A percentile compares a stretch with the other conserved stretches of the same genome.
Evolutionary conservation across 2,329 filamentous ascomycete species (phyloP).

Genomic region (Capronia americana): DNA sequence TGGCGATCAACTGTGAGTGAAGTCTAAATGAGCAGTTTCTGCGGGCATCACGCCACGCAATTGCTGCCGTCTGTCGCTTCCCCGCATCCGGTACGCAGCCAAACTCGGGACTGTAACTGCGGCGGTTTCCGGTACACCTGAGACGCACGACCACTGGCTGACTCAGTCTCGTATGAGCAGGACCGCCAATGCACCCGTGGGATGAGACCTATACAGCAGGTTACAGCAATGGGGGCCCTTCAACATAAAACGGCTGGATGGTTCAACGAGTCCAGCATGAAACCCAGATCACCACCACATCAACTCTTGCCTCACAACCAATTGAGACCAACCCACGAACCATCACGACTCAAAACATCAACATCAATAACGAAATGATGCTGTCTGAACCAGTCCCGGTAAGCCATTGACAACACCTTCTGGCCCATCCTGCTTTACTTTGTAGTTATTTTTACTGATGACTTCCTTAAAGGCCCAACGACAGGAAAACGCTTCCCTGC

Average conservation of each 20-base stretch:
- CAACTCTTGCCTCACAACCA: constrained; percentile 5
- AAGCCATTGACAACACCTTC: not conserved
- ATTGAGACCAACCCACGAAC: not conserved
- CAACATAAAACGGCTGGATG: constrained; percentile 3
- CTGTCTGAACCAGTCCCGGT: not conserved
- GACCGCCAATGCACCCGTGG: not conserved
- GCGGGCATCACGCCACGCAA: not conserved
- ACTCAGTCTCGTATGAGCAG: not conserved
- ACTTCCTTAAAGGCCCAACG: not conserved
- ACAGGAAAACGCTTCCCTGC: not conserved
- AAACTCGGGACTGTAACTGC: not conserved
- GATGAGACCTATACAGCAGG: not conserved
- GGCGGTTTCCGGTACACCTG: constrained; percentile 19
- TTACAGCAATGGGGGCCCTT: not conserved
- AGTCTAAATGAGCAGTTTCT: not conserved
- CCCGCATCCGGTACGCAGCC: not conserved
- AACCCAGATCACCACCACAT: constrained; percentile 12
- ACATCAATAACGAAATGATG: constrained; percentile 18
- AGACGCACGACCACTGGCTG: constrained; percentile 1
- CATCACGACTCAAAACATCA: constrained; percentile 28
- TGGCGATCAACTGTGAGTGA: not conserved
- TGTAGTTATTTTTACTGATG: not conserved
- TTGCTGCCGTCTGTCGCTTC: not conserved
- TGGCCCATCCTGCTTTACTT: not conserved
- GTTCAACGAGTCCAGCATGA: not conserved